Conservation (phyloP, 495 filamentous ascomycete species). For the Daldinia loculata region DNA sequence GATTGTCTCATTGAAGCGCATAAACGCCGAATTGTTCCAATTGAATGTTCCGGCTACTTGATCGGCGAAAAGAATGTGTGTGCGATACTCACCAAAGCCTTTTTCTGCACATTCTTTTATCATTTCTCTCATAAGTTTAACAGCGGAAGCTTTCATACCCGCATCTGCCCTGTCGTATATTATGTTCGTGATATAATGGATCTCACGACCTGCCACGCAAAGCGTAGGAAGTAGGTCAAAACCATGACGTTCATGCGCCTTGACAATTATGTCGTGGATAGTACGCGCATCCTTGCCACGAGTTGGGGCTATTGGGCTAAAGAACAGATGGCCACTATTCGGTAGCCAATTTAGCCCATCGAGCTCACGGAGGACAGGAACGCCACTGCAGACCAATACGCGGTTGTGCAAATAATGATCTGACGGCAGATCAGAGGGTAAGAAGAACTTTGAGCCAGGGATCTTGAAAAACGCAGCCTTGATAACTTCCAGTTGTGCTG, state of each 20-base stretch:
- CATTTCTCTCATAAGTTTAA: conserved; percentile 52
- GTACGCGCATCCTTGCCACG: conserved; percentile 58
- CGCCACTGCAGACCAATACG: conserved; percentile 47
- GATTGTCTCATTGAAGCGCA: conserved; percentile 61
- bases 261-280: conserved; percentile 55
- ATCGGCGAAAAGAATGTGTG: conserved; percentile 61
- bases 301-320: conserved; percentile 64
- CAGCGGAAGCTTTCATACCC: conserved; percentile 46
- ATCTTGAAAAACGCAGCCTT: conserved; percentile 57
- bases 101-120: conserved; percentile 53
- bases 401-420: conserved; percentile 47
- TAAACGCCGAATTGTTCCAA: conserved; percentile 58
- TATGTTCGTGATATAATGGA: conserved; percentile 63
- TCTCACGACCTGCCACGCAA: conserved; percentile 62
- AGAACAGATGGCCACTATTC: conserved; percentile 65
- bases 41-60: conserved; percentile 62
- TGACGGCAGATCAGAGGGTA: conserved; percentile 48
- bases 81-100: conserved; percentile 63
- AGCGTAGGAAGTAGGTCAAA: conserved; percentile 64
- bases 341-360: conserved; percentile 65
- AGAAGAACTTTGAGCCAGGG: conserved; percentile 54
- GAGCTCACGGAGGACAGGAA: conserved; percentile 60
- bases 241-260: conserved; percentile 50
- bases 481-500: conserved; percentile 55
- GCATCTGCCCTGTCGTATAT: conserved; percentile 54